Evolutionary conservation across 805 yeast species (phyloP).

Genomic region (Candida pini): DNA sequence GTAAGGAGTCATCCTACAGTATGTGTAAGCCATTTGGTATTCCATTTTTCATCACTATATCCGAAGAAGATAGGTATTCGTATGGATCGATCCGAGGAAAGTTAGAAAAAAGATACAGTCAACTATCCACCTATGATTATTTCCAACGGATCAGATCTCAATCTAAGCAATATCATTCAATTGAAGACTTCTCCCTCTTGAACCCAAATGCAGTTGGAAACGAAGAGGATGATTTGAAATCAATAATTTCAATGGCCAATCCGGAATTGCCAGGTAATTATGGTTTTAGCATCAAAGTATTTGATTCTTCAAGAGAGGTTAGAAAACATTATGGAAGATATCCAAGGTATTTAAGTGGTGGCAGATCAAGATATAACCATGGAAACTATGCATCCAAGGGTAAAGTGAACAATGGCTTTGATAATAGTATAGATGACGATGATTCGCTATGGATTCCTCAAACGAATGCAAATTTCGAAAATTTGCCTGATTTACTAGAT

Average conservation of each 20-base stretch:
- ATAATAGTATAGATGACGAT: conserved; percentile 21
- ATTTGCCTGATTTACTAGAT: conserved; percentile 34
- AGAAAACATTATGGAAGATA: conserved; percentile 15
- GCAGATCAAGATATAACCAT: conserved; percentile 2
- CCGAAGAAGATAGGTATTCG: conserved; percentile 46
- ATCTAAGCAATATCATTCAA: conserved; percentile 11
- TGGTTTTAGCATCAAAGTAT: conserved; percentile 42
- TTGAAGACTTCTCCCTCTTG: conserved; percentile 24
- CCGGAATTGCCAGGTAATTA: conserved; percentile 45
- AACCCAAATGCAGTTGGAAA: conserved; percentile 10
- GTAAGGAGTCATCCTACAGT: conserved; percentile 30
- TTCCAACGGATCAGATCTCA: conserved; percentile 22
- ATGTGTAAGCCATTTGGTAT: conserved; percentile 56
- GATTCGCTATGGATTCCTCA: conserved; percentile 40
- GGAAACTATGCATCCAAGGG: background rate
- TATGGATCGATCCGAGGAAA: conserved; percentile 55
- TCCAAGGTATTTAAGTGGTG: conserved; percentile 7
- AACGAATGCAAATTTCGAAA: conserved; percentile 34
- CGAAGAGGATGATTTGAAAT: conserved; percentile 34
- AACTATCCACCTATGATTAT: conserved; percentile 40
- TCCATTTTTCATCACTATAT: conserved; percentile 67
- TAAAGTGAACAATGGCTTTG: background rate
- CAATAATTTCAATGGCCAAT: conserved; percentile 47
- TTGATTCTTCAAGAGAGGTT: conserved; percentile 27
- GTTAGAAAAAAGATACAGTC: conserved; percentile 44